These are phyloP conservation scores for Singerocomus inundabilis DNA, from an alignment of 1,284 basidiomycete genomes.

Conservation along the genomic window DNA sequence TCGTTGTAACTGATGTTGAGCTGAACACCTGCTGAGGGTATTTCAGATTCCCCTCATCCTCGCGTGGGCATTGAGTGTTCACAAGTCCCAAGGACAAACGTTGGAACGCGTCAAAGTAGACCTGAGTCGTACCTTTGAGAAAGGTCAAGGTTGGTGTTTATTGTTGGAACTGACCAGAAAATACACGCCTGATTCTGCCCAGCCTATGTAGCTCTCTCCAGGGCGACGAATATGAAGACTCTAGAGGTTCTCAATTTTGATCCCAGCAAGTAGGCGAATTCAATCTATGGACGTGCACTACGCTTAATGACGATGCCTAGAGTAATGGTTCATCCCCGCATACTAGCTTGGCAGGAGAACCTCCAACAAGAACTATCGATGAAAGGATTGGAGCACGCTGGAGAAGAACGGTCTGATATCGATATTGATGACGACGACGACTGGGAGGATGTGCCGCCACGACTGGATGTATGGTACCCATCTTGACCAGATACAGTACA, in stretches of 20 bases:
- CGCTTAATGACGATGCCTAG: constrained; percentile 16
- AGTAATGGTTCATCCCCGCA: constrained; percentile 51
- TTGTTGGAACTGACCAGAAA: background rate
- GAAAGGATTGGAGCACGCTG: constrained; percentile 1
- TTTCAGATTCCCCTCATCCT: constrained; percentile 72
- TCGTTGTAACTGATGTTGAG: background rate
- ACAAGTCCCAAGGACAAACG: constrained; percentile 86
- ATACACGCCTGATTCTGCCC: constrained; percentile 27
- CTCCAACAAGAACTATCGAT: constrained; percentile 13
- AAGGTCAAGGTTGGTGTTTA: constrained; percentile 60
- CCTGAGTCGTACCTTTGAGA: constrained; percentile 70
- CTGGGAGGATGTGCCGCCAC: constrained; percentile 2
- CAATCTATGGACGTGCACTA: background rate
- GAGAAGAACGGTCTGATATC: constrained; percentile 21
- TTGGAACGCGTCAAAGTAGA: constrained; percentile 75
- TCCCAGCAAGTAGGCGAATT: constrained; percentile 56
- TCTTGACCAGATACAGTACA: background rate
- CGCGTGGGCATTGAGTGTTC: constrained; percentile 81
- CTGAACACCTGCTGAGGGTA: background rate
- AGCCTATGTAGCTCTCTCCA: constrained; percentile 92
- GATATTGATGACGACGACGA: constrained; percentile 23
- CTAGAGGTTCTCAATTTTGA: constrained; percentile 85
- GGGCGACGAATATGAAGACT: constrained; percentile 82
- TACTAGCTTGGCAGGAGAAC: constrained; percentile 30
- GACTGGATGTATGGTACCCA: background rate